These are phyloP conservation scores for Stephanocyclus meneghinianus DNA, from an alignment of 352 stramenopile species.

Conservation along the genomic window DNA sequence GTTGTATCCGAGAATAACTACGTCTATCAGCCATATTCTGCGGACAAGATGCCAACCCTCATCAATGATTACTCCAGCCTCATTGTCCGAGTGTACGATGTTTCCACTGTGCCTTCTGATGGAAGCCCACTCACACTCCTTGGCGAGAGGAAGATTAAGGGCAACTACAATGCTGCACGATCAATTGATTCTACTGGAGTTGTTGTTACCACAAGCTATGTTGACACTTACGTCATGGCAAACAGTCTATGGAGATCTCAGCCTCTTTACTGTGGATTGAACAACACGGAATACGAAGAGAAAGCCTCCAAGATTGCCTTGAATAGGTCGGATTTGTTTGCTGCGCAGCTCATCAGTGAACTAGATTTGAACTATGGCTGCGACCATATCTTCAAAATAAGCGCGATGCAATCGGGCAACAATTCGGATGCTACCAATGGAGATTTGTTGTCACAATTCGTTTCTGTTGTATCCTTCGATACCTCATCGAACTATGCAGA, in stretches of 20 bases:
- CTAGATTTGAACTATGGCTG: conserved; percentile 39
- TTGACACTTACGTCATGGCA: conserved; percentile 24
- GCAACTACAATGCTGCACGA: conserved; percentile 29
- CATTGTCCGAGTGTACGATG: conserved; percentile 42
- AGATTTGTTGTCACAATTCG: conserved; percentile 39
- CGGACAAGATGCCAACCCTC: conserved; percentile 13
- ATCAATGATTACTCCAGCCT: conserved; percentile 32
- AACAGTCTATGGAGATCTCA: conserved; percentile 20
- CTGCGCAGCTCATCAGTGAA: conserved; percentile 34
- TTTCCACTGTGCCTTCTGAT: conserved; percentile 29
- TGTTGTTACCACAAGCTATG: conserved; percentile 30
- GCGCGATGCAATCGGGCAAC: conserved; percentile 49
- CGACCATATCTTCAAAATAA: conserved; percentile 47
- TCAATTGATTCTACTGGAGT: conserved; percentile 25
- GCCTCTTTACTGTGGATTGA: conserved; percentile 44
- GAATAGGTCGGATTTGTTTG: conserved; percentile 37
- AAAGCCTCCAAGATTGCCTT: conserved; percentile 33
- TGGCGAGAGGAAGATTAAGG: conserved; percentile 39
- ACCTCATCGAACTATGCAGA: conserved; percentile 25
- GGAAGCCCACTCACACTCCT: conserved; percentile 35
- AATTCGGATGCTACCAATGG: conserved; percentile 16
- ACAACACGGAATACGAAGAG: conserved; percentile 35
- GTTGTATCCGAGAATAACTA: conserved; percentile 44
- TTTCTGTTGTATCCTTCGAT: conserved; percentile 47
- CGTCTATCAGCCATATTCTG: not conserved